Conservation (phyloP, 768 basidiomycete species). For the Tylopilus vinaceipallidus region DNA sequence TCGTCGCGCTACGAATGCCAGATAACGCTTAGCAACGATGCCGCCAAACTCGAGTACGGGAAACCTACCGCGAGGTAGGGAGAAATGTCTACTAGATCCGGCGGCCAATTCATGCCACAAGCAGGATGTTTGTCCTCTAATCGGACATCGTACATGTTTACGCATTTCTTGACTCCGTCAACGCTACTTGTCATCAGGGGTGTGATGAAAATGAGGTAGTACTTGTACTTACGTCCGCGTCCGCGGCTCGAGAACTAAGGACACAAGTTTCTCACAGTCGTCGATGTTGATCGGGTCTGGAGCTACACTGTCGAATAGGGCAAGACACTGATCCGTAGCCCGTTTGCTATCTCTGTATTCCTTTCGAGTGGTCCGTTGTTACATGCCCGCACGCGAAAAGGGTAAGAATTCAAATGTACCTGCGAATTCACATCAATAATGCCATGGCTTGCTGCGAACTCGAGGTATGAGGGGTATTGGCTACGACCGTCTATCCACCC, state of each 20-base stretch:
- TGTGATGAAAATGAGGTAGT: neutral
- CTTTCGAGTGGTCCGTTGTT: constrained; percentile 33
- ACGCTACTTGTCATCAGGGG: constrained; percentile 42
- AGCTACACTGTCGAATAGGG: constrained; percentile 36
- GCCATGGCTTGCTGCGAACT: constrained; percentile 79
- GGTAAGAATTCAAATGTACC: constrained; percentile 39
- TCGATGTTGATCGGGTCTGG: constrained; percentile 55
- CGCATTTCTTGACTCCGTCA: constrained; percentile 69
- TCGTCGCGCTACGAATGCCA: constrained; percentile 61
- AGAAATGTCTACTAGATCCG: constrained; percentile 73
- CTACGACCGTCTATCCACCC: constrained; percentile 92
- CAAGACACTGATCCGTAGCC: constrained; percentile 58
- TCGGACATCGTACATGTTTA: constrained; percentile 95
- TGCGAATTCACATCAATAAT: constrained; percentile 70
- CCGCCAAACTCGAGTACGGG: neutral
- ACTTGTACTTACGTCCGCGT: constrained; percentile 20
- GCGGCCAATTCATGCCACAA: constrained; percentile 99
- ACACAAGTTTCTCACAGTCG: constrained; percentile 61
- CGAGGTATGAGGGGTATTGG: constrained; percentile 89
- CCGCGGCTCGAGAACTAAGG: constrained; percentile 34
- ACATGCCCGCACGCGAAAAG: neutral
- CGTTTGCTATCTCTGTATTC: constrained; percentile 59
- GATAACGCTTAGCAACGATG: neutral
- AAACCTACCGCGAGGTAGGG: constrained; percentile 74
- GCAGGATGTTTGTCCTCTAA: constrained; percentile 80